These are phyloP conservation scores for Striga asiatica DNA, from an alignment of 257 asterid species.

Conservation along the genomic window DNA sequence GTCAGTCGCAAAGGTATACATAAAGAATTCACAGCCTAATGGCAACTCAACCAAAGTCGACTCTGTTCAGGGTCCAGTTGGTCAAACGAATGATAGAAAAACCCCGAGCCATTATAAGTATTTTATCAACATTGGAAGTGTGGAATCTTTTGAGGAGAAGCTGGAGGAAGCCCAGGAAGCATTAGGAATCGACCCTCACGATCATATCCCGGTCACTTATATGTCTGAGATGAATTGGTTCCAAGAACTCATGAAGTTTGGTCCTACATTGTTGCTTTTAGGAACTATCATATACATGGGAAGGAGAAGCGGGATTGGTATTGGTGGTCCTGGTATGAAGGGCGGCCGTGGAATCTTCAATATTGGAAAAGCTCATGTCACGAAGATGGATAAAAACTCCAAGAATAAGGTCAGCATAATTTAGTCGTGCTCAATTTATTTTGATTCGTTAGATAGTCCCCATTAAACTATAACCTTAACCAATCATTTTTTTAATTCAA, in stretches of 20 bases:
- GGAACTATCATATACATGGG: constrained; percentile 33
- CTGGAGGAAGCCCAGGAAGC: constrained; percentile 75
- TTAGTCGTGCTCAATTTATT: not conserved
- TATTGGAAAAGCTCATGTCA: constrained; percentile 66
- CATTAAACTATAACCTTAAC: too few species aligned
- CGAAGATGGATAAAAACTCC: constrained; percentile 69
- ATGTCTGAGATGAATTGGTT: constrained; percentile 34
- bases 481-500: too few species aligned
- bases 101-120: constrained; percentile 26
- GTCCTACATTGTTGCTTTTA: constrained; percentile 31
- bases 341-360: constrained; percentile 67
- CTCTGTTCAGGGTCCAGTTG: constrained; percentile 22
- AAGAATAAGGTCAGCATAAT: constrained; percentile 55
- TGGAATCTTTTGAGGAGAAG: constrained; percentile 71
- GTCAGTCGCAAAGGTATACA: constrained; percentile 57
- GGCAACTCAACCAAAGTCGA: constrained; percentile 22
- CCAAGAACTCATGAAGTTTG: constrained; percentile 33
- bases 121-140: constrained; percentile 54
- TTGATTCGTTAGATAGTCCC: too few species aligned
- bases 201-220: constrained; percentile 65
- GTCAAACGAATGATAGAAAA: constrained; percentile 18
- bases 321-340: constrained; percentile 66
- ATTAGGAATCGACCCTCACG: constrained; percentile 60
- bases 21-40: constrained; percentile 31
- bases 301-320: constrained; percentile 41